A percentile compares a stretch with the other conserved stretches of the same genome.
phyloP scores from a whole-genome alignment of 163 green algal species.

The Chloromonas sp. region DNA sequence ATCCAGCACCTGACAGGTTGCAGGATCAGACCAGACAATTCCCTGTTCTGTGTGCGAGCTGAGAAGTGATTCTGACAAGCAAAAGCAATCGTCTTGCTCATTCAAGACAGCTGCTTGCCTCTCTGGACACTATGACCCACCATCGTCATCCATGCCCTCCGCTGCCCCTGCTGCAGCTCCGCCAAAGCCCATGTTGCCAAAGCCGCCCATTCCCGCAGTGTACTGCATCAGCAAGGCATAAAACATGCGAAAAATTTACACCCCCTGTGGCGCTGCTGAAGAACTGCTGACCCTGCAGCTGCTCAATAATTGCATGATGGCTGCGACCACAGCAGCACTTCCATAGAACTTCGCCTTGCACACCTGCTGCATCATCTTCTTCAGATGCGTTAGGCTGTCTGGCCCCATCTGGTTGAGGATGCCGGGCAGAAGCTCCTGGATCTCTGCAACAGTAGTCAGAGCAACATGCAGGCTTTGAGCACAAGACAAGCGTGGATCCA shows the following conservation, averaged over 20 bases:
- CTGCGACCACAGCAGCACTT: neutral
- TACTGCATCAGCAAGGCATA: neutral
- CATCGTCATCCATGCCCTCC: neutral
- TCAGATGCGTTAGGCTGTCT: constrained; percentile 76
- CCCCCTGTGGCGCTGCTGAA: neutral
- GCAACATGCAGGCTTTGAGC: neutral
- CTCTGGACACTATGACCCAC: neutral
- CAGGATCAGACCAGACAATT: too few relatives aligned
- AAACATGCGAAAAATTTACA: neutral
- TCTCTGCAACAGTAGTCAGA: constrained; percentile 45
- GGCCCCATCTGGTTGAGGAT: constrained; percentile 89
- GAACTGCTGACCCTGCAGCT: neutral
- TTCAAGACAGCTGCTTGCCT: too few relatives aligned
- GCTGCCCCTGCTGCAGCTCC: neutral
- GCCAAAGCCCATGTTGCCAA: neutral
- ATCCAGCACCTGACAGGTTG: too few relatives aligned
- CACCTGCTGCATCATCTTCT: constrained; percentile 77
- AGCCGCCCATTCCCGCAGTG: neutral
- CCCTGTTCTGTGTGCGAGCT: too few relatives aligned
- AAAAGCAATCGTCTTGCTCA: too few relatives aligned
- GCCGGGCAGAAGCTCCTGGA: constrained; percentile 84
- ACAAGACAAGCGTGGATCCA: neutral
- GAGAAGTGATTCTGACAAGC: too few relatives aligned
- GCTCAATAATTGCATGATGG: neutral
- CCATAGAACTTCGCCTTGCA: neutral